These are phyloP conservation scores for Stipa capillata DNA, from an alignment of 176 grass and related monocot genomes.

Conservation along the genomic window DNA sequence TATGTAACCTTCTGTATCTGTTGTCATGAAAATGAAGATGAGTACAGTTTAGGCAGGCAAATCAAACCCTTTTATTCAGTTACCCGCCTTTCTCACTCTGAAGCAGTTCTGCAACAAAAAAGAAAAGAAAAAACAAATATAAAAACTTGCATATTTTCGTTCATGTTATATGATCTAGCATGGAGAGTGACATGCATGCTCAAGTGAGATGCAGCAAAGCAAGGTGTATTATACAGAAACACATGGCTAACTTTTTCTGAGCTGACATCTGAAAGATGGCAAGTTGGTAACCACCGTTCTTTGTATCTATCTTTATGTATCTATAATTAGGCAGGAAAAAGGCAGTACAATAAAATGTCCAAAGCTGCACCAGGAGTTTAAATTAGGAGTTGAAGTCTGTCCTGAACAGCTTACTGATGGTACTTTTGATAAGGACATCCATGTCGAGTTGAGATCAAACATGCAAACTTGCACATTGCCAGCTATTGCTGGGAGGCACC, in stretches of 20 bases:
- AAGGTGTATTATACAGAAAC: no score
- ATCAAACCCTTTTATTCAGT: not conserved
- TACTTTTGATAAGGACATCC: constrained; percentile 18
- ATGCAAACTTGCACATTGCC: constrained; percentile 19
- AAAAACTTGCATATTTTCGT: not conserved
- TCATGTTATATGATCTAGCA: not conserved
- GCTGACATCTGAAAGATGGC: constrained; percentile 27
- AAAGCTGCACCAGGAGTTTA: constrained; percentile 20
- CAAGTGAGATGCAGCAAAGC: constrained; percentile 3
- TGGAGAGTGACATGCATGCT: not conserved
- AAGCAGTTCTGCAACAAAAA: not conserved
- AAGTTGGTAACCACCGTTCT: not conserved
- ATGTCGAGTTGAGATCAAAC: constrained; percentile 21
- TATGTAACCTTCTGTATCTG: not conserved
- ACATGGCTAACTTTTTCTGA: constrained; percentile 4
- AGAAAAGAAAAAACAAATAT: not conserved
- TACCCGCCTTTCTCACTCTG: not conserved
- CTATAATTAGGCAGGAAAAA: constrained; percentile 26
- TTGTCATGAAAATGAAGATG: not conserved
- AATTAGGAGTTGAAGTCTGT: constrained; percentile 16
- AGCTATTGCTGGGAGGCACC: constrained; percentile 2
- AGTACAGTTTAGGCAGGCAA: not conserved
- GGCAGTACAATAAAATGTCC: not conserved
- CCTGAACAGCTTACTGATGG: constrained; percentile 16
- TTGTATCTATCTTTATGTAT: not conserved